A percentile compares a stretch with the other conserved stretches of the same genome.
Conservation (phyloP, 148 eudicot genomes). For the Cornus florida region DNA sequence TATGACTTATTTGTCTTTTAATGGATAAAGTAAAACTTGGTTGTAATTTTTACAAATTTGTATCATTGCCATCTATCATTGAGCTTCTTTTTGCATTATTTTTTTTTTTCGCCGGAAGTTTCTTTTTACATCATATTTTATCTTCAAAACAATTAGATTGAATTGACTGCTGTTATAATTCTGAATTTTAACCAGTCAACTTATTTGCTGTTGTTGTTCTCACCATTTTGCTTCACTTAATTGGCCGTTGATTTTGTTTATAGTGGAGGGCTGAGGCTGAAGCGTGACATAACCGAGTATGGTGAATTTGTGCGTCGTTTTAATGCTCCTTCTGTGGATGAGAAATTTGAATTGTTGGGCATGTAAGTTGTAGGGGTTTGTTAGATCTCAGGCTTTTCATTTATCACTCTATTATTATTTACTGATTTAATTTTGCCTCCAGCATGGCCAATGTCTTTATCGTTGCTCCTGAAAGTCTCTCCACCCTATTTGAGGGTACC, state of each 20-base stretch:
- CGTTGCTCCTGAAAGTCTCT: slow-evolving; percentile 97
- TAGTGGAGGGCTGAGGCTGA: slow-evolving; percentile 91
- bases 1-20: too few relatives aligned
- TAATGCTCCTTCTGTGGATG: slow-evolving; percentile 94
- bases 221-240: slow-evolving; percentile 2
- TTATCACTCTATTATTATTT: slow-evolving; percentile 4
- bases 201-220: neutral
- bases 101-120: neutral
- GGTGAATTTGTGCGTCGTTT: slow-evolving; percentile 94
- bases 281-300: slow-evolving; percentile 98
- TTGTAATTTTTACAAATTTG: too few relatives aligned
- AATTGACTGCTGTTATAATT: neutral
- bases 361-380: slow-evolving; percentile 59
- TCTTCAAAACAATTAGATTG: neutral
- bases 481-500: slow-evolving; percentile 85
- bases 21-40: too few relatives aligned
- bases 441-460: slow-evolving; percentile 98
- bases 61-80: too few relatives aligned
- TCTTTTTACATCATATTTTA: neutral
- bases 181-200: neutral
- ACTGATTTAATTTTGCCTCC: slow-evolving; percentile 24
- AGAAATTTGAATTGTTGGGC: slow-evolving; percentile 91
- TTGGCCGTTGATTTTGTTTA: slow-evolving; percentile 12
- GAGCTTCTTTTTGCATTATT: too few relatives aligned
- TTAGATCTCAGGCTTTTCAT: neutral